Conservation (phyloP, 1,139 yeast species). For the Suhomyces chickasaworum region DNA sequence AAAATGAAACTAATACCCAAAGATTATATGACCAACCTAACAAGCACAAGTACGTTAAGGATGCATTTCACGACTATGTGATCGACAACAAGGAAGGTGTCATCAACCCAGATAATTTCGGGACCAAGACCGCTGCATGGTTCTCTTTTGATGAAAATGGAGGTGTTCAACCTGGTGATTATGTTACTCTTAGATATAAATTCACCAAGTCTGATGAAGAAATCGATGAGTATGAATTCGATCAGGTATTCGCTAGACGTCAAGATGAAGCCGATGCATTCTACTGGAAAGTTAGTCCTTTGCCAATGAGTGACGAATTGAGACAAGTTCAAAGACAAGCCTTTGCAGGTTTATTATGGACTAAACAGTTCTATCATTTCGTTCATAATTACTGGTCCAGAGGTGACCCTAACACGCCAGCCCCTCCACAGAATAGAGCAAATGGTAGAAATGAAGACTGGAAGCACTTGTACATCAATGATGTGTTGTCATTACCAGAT, state of each 20-base stretch:
- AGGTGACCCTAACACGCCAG: constrained; percentile 80
- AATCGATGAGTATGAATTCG: constrained; percentile 80
- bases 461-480: constrained; percentile 89
- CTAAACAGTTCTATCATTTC: constrained; percentile 89
- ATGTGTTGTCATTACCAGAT: constrained; percentile 87
- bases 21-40: constrained; percentile 67
- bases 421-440: constrained; percentile 82
- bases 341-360: constrained; percentile 92
- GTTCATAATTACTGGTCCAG: constrained; percentile 85
- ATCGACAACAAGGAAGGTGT: constrained; percentile 61
- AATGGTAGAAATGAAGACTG: constrained; percentile 83
- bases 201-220: constrained; percentile 52
- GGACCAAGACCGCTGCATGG: constrained; percentile 83
- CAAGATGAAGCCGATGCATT: constrained; percentile 92
- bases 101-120: constrained; percentile 67
- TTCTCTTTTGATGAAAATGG: constrained; percentile 74
- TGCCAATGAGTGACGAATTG: constrained; percentile 81
- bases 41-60: constrained; percentile 67
- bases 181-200: constrained; percentile 83
- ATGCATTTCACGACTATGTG: constrained; percentile 86
- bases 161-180: constrained; percentile 86
- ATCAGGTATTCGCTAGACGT: constrained; percentile 69
- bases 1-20: constrained; percentile 80
- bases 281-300: constrained; percentile 86
- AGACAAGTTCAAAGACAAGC: constrained; percentile 92